These are phyloP conservation scores for Epichloe bromicola DNA, from an alignment of 2,329 filamentous ascomycete genomes.

Conservation along the genomic window DNA sequence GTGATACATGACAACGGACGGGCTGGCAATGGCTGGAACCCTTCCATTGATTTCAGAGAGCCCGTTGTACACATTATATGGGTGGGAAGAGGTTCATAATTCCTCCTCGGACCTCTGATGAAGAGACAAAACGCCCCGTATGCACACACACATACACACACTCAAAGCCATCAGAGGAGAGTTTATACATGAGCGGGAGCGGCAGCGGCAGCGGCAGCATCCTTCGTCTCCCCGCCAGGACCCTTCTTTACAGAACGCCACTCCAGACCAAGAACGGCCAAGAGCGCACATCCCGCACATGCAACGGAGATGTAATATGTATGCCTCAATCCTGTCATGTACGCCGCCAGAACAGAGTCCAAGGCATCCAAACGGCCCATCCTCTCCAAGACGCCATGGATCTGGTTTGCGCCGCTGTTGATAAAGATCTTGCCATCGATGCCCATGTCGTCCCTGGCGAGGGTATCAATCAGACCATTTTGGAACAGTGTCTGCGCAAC, in stretches of 20 bases:
- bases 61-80: background rate
- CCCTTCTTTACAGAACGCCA: conserved; percentile 43
- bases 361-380: conserved; percentile 29
- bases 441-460: conserved; percentile 30
- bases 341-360: conserved; percentile 31
- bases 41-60: too few relatives aligned
- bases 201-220: conserved; percentile 8
- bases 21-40: too few relatives aligned
- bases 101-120: background rate
- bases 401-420: conserved; percentile 38
- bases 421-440: conserved; percentile 36
- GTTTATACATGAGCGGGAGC: conserved; percentile 10
- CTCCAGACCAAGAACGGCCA: conserved; percentile 29
- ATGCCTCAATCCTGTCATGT: conserved; percentile 35
- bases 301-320: conserved; percentile 40
- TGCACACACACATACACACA: background rate
- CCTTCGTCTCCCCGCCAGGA: conserved; percentile 14
- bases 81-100: background rate
- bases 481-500: conserved; percentile 56
- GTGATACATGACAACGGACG: conserved; percentile 6
- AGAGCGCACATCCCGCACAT: conserved; percentile 32
- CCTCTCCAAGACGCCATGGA: conserved; percentile 28
- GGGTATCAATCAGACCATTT: conserved; percentile 43
- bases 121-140: background rate
- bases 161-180: background rate